phyloP scores from a whole-genome alignment of 176 grass and related monocot genomes.

The Dactylis glomerata region DNA sequence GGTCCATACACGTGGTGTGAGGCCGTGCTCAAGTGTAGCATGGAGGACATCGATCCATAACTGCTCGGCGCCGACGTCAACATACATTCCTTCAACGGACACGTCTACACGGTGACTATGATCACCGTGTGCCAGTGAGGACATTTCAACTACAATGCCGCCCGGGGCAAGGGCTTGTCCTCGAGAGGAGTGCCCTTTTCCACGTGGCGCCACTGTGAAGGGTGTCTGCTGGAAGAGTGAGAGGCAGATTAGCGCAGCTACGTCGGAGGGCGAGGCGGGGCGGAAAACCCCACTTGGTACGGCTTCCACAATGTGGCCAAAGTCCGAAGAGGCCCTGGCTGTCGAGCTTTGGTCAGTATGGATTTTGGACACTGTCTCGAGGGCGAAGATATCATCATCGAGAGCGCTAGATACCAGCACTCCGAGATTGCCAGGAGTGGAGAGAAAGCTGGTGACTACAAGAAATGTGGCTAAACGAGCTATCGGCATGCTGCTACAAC shows the following conservation, averaged over 20 bases:
- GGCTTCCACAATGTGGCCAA: constrained; percentile 36
- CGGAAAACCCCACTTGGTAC: constrained; percentile 12
- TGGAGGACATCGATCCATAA: constrained; percentile 62
- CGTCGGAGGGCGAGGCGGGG: constrained; percentile 24
- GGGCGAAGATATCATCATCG: background rate
- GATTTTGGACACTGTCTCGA: constrained; percentile 25
- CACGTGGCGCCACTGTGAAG: constrained; percentile 44
- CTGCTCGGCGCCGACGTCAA: constrained; percentile 50
- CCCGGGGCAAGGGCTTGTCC: constrained; percentile 36
- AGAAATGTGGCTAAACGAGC: constrained; percentile 5
- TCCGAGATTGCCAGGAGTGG: background rate
- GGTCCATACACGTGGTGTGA: constrained; percentile 31
- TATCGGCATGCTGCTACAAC: constrained; percentile 6
- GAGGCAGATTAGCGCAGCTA: constrained; percentile 42
- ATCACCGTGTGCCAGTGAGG: background rate
- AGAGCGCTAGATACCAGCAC: background rate
- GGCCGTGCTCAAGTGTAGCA: constrained; percentile 28
- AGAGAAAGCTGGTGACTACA: constrained; percentile 22
- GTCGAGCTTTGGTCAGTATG: background rate
- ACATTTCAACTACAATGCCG: constrained; percentile 62
- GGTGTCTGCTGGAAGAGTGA: constrained; percentile 3
- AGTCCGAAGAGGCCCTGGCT: constrained; percentile 20
- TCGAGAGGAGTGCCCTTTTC: constrained; percentile 44
- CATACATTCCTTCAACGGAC: background rate
- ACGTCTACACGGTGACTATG: background rate